A percentile compares a stretch with the other conserved stretches of the same genome.
Conservation (phyloP, 371 early-diverging fungal genomes). For the Cokeromyces recurvatus region DNA sequence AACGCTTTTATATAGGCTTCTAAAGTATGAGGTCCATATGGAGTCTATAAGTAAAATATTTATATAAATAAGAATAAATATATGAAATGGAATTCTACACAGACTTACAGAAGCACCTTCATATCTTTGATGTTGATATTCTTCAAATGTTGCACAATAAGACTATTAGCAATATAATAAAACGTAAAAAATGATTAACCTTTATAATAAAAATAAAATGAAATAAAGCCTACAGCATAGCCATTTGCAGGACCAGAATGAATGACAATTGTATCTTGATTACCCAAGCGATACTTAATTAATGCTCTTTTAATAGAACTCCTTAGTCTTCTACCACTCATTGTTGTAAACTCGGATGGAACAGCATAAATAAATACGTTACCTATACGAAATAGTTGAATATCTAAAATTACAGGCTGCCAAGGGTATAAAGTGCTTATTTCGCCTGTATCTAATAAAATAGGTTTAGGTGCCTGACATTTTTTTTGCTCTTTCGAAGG, state of each 20-base stretch:
- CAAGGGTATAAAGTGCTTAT: slow-evolving; percentile 42
- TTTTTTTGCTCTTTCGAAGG: slow-evolving; percentile 33
- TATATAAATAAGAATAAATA: too few relatives aligned
- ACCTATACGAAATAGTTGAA: slow-evolving; percentile 50
- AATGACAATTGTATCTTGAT: slow-evolving; percentile 44
- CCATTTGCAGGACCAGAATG: slow-evolving; percentile 51
- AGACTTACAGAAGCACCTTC: slow-evolving; percentile 60
- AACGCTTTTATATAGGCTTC: slow-evolving; percentile 53
- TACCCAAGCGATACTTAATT: slow-evolving; percentile 33
- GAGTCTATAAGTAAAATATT: slow-evolving; percentile 29
- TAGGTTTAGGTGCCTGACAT: slow-evolving; percentile 61
- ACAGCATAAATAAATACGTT: slow-evolving; percentile 53
- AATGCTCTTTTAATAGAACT: slow-evolving; percentile 32
- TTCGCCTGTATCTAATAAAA: slow-evolving; percentile 60
- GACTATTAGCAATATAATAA: slow-evolving; percentile 29
- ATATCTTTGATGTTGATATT: slow-evolving; percentile 64
- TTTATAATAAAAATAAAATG: background rate
- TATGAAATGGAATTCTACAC: too few relatives aligned
- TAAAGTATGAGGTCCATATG: slow-evolving; percentile 61
- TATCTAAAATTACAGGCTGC: slow-evolving; percentile 54
- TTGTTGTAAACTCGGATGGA: slow-evolving; percentile 64
- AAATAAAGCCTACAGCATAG: slow-evolving; percentile 42
- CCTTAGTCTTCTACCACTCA: slow-evolving; percentile 58
- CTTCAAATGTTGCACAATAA: slow-evolving; percentile 62
- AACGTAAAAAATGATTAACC: background rate